These are phyloP conservation scores for Sclerotiophoma versabilis DNA, from an alignment of 2,329 filamentous ascomycete species.

Conservation along the genomic window DNA sequence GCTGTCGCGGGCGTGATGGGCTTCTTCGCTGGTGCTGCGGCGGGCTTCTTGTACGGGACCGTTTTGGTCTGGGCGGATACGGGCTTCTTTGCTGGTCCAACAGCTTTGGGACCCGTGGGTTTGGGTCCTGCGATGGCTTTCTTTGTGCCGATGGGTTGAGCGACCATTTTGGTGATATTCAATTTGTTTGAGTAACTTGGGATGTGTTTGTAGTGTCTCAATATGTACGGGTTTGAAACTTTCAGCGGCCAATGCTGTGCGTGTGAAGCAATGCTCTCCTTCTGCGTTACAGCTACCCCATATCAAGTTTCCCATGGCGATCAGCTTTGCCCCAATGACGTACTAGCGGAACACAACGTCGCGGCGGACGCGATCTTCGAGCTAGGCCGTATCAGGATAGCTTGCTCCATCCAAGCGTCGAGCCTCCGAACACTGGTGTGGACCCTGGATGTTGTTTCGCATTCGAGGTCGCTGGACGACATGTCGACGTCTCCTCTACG, in stretches of 20 bases:
- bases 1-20: slow-evolving; percentile 7
- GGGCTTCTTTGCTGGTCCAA: slow-evolving; percentile 27
- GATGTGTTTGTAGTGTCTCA: background rate
- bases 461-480: slow-evolving; percentile 20
- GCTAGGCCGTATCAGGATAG: slow-evolving; percentile 28
- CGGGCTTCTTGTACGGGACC: slow-evolving; percentile 28
- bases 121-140: slow-evolving; percentile 27
- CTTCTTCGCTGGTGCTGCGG: slow-evolving; percentile 20
- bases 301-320: slow-evolving; percentile 18
- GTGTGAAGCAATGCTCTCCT: background rate
- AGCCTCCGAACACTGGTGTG: slow-evolving; percentile 11
- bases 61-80: slow-evolving; percentile 20
- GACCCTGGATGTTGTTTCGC: slow-evolving; percentile 33
- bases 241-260: background rate
- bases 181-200: background rate
- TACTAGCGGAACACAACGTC: slow-evolving; percentile 17
- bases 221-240: too few relatives aligned
- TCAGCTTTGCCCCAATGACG: slow-evolving; percentile 29
- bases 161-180: slow-evolving; percentile 23
- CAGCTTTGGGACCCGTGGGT: slow-evolving; percentile 21
- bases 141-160: slow-evolving; percentile 39
- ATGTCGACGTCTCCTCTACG: slow-evolving; percentile 8
- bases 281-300: slow-evolving; percentile 9
- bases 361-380: slow-evolving; percentile 15
- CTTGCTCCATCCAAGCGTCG: background rate